Percentiles rank a stretch among this genome's conserved stretches.
Evolutionary conservation across 2,329 filamentous ascomycete species (phyloP).

Genomic region (Hortaea sp.): DNA sequence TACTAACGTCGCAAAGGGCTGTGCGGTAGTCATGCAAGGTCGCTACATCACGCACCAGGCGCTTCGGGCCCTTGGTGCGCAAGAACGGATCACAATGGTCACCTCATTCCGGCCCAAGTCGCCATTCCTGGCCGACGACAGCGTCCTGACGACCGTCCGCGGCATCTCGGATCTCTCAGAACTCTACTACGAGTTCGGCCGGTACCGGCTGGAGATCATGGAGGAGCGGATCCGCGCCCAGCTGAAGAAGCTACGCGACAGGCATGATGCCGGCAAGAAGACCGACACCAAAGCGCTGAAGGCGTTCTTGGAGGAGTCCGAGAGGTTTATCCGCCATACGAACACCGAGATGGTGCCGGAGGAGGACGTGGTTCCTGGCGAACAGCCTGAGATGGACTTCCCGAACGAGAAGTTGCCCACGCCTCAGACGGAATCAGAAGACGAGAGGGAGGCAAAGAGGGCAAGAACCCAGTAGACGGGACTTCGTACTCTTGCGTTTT

Average conservation of each 20-base stretch:
- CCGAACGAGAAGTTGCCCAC: conserved; percentile 4
- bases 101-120: conserved; percentile 54
- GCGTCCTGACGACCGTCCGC: conserved; percentile 50
- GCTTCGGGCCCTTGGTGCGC: conserved; percentile 46
- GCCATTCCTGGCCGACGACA: conserved; percentile 47
- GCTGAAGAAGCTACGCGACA: conserved; percentile 34
- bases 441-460: conserved; percentile 1
- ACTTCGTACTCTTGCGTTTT: background rate
- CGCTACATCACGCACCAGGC: conserved; percentile 58
- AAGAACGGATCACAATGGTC: conserved; percentile 56
- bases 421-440: background rate
- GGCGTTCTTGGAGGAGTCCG: conserved; percentile 25
- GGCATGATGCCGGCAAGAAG: conserved; percentile 20
- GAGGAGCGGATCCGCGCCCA: conserved; percentile 46
- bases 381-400: conserved; percentile 9
- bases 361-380: conserved; percentile 7
- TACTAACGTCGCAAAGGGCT: conserved; percentile 35
- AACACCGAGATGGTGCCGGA: conserved; percentile 20
- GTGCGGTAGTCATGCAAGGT: conserved; percentile 55
- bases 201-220: conserved; percentile 54
- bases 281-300: conserved; percentile 26
- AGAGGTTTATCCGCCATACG: conserved; percentile 25
- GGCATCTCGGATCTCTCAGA: conserved; percentile 47
- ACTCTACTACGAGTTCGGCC: conserved; percentile 51
- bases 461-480: background rate